Evolutionary conservation across 2,329 filamentous ascomycete genomes (phyloP).

Genomic region (Fusarium redolens): DNA sequence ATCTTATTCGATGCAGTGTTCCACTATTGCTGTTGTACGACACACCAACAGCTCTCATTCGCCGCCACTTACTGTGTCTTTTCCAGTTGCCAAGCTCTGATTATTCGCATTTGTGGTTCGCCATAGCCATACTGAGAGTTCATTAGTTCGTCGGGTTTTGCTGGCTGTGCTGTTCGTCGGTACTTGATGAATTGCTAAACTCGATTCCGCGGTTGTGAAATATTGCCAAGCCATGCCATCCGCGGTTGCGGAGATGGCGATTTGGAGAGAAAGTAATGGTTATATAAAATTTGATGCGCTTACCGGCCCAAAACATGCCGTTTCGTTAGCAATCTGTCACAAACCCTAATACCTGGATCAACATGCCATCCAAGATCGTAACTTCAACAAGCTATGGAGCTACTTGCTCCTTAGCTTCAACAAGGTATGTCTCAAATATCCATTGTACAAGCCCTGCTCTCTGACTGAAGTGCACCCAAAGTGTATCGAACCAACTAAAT

Average conservation of each 20-base stretch:
- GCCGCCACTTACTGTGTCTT: not conserved
- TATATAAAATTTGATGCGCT: not conserved
- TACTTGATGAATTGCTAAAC: not conserved
- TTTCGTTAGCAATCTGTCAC: no score
- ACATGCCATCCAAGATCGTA: not conserved
- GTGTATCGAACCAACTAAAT: not conserved
- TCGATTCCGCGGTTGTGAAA: not conserved
- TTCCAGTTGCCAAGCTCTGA: no score
- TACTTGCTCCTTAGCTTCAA: not conserved
- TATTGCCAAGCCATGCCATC: not conserved
- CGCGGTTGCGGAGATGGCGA: not conserved
- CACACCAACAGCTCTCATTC: not conserved
- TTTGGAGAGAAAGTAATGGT: not conserved
- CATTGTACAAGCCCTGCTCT: not conserved
- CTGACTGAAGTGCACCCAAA: not conserved
- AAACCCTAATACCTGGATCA: not conserved
- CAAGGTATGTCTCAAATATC: not conserved
- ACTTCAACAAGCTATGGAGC: no score
- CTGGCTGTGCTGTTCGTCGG: not conserved
- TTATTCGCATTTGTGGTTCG: not conserved
- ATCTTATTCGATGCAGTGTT: not conserved
- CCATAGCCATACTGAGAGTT: not conserved
- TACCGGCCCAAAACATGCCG: not conserved
- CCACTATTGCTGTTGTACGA: not conserved
- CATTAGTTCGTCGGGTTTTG: no score